Evolutionary conservation across 768 basidiomycete genomes (phyloP), one percentile per base, ranked within the genome.

Genomic region (Rickenella mellea): DNA sequence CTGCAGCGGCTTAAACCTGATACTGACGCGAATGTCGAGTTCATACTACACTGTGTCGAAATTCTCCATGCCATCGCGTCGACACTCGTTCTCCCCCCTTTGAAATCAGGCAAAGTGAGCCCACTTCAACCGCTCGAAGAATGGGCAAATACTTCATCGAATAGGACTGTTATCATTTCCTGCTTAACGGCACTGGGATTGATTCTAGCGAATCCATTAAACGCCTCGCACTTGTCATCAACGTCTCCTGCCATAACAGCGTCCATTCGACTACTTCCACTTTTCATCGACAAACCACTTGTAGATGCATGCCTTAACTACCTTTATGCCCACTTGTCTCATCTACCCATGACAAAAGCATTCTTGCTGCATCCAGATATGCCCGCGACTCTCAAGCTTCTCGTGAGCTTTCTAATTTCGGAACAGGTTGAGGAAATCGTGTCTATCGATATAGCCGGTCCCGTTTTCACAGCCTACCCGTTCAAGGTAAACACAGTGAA

Each of bases 81-180:
- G 61, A 55, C 68, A 50, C 49, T 72, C 63, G 48, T 56, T 43
- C 59, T 74, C 39, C 61, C 59, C 38, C 47, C 65, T 14, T 51
- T 62, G 43, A 61, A 26, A 47, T 63, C 47, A 41, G 55, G 31
- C 1, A 41, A 56, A 48, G 36, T 61, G 31, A 73, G 71, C 48
- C 82, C 85, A 19, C 61, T 87, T 33, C 68, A 62, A 2, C 67
- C 75, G 11, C 60, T 91, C 20, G 62, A 75, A 25, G 63, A 63
- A 9, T 73, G 86, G 15, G 71, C 69, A 14, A 70, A 68, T 11
- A 55, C 62, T 33, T 78, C 84, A 0, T 67, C 68, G 7, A 88
- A 93, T 57, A 77, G 90, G 37, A 76, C 86, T 9, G 66, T 88
- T 54, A 79, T 92, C 43, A 71, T 91, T 39, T 64, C 78, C 4